Percentiles rank a stretch among this genome's conserved stretches.
Evolutionary conservation across 1,139 yeast genomes (phyloP).

Genomic region (Magnusiomyces sp.): DNA sequence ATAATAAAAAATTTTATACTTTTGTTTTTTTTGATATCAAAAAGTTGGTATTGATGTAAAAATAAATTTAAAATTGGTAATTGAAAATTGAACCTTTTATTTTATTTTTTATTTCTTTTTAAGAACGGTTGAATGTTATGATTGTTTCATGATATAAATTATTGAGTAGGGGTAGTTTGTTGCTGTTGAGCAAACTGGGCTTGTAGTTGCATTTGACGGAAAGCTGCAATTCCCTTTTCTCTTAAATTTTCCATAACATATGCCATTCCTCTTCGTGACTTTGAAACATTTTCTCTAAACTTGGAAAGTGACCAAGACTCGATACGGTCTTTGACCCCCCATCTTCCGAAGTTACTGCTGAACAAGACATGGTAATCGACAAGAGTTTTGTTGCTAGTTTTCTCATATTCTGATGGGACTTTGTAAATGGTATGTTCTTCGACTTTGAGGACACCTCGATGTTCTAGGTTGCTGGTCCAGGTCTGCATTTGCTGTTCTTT

Average conservation of each 20-base stretch:
- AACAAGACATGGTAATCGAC: conserved; percentile 48
- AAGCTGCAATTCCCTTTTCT: conserved; percentile 28
- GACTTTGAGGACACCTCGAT: conserved; percentile 65
- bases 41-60: no score
- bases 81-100: neutral
- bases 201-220: conserved; percentile 11
- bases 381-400: conserved; percentile 14
- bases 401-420: conserved; percentile 23
- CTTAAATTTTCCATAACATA: conserved; percentile 62
- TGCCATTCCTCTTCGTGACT: conserved; percentile 65
- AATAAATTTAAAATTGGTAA: neutral
- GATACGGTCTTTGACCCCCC: conserved; percentile 62
- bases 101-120: no score
- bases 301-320: conserved; percentile 74
- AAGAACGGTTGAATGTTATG: no score
- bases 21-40: neutral
- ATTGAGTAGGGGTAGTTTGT: no score
- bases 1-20: neutral
- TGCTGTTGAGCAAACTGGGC: no score
- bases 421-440: conserved; percentile 64
- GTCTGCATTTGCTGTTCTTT: conserved; percentile 46
- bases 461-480: conserved; percentile 81
- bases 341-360: conserved; percentile 52
- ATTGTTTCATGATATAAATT: no score
- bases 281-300: conserved; percentile 58